Evolutionary conservation across 768 basidiomycete species (phyloP), one percentile per base, ranked within the genome.

Genomic region (Dentipellis fragilis): DNA sequence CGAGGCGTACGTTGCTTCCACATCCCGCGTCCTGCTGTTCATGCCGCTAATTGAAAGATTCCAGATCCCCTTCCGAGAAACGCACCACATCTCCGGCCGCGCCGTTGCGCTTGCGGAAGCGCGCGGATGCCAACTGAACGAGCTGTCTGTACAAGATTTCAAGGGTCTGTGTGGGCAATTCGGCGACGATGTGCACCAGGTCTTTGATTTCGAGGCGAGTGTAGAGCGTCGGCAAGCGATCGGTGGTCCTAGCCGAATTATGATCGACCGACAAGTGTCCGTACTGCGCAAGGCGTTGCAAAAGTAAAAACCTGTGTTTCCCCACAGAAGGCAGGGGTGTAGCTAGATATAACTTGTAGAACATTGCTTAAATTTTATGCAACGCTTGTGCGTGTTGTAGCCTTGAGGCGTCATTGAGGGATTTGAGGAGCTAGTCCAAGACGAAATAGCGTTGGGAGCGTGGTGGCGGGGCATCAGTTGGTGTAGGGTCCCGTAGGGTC

Each of bases 51-150:
- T n/a, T 23, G 52, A 54, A 51, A 51, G 46, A 56, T 51, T 35
- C 21, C 63, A 96, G 94, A 89, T 93, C 45, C 96, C 96, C 8
- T 98, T 99, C 83, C 86, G 96, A 46, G 93, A 97, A 71, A 99
- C 96, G 1, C 96, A 99, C 67, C 96, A 99, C 68, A 84, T 99
- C 62, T 97, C 96, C 4, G 96, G 96, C 4, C 85, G 92, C 12
- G 93, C 95, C 17, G 95, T 99, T 48, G 93, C 95, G 1, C 77
- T 97, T 39, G 95, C 95, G 0, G 96, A 99, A 69, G 74, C 84
- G 45, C 80, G 83, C 36, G 77, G 80, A 57, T 85, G 87, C 63
- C 87, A 90, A 64, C 76, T 99, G 42, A 84, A 90, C 59, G 83
- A 89, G 51, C 78, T 99, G 58, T 77, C 83, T 1, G 74, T 93